Conservation (phyloP, 768 basidiomycete genomes). For the Podaxis carcinomalis region DNA sequence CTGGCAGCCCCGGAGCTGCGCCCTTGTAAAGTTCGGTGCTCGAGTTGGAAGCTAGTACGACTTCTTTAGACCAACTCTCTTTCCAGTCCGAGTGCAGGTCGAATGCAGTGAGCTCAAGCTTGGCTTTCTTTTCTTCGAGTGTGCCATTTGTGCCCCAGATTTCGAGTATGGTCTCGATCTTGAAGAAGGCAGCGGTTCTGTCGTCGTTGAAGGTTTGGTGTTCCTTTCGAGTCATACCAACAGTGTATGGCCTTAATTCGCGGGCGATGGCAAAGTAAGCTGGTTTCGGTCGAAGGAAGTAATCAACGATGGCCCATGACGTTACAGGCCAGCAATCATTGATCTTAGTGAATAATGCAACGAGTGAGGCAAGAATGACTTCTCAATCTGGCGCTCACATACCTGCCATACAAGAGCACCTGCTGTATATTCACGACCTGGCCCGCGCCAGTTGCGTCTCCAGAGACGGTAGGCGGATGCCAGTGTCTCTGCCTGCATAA, state of each 20-base stretch:
- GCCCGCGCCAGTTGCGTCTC: slow-evolving; percentile 91
- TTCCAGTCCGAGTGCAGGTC: slow-evolving; percentile 64
- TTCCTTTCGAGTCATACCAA: slow-evolving; percentile 84
- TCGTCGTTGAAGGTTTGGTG: slow-evolving; percentile 52
- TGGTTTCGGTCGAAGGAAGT: slow-evolving; percentile 91
- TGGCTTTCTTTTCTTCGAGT: slow-evolving; percentile 49
- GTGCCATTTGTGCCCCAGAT: slow-evolving; percentile 89
- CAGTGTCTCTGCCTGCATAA: slow-evolving; percentile 94
- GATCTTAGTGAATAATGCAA: slow-evolving; percentile 36
- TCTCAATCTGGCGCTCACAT: slow-evolving; percentile 15
- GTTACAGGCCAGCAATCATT: slow-evolving; percentile 95
- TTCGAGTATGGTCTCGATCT: slow-evolving; percentile 64
- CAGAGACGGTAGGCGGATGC: slow-evolving; percentile 86
- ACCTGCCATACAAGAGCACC: slow-evolving; percentile 97
- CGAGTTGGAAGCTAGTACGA: slow-evolving; percentile 63
- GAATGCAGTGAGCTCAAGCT: slow-evolving; percentile 62
- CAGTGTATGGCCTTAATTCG: slow-evolving; percentile 75
- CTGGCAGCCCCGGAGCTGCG: slow-evolving; percentile 67
- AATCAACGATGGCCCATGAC: slow-evolving; percentile 92
- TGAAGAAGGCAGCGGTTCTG: slow-evolving; percentile 62
- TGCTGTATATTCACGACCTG: slow-evolving; percentile 77
- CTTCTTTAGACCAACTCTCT: slow-evolving; percentile 42
- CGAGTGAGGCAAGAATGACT: background rate
- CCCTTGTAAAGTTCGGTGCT: slow-evolving; percentile 84
- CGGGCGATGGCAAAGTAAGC: slow-evolving; percentile 85